A percentile compares a stretch with the other conserved stretches of the same genome.
These are phyloP conservation scores for Colletotrichum somersetense DNA, from an alignment of 2,329 filamentous ascomycete genomes.

Conservation along the genomic window DNA sequence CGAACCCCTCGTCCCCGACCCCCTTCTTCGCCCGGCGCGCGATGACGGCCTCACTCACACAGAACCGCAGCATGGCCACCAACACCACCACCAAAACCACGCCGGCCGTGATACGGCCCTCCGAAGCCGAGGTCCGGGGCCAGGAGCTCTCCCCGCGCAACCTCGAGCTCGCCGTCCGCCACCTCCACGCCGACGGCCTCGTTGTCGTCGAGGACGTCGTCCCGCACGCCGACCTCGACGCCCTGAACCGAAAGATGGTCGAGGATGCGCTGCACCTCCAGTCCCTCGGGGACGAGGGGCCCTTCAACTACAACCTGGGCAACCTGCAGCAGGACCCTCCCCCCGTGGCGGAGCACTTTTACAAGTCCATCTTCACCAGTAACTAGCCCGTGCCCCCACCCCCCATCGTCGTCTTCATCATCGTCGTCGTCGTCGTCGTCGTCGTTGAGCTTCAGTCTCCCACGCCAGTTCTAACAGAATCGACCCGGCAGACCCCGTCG, in stretches of 20 bases:
- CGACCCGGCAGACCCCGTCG: conserved; percentile 60
- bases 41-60: conserved; percentile 27
- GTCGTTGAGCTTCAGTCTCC: neutral
- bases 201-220: conserved; percentile 68
- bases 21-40: neutral
- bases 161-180: conserved; percentile 66
- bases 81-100: neutral
- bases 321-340: conserved; percentile 74
- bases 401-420: too few species aligned
- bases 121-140: conserved; percentile 42
- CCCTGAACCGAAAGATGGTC: conserved; percentile 70
- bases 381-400: conserved; percentile 32
- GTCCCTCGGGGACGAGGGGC: conserved; percentile 63
- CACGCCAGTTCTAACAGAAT: neutral
- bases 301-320: conserved; percentile 73
- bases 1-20: neutral
- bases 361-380: conserved; percentile 67
- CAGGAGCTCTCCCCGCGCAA: conserved; percentile 58
- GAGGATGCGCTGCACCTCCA: conserved; percentile 67
- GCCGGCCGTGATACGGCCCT: conserved; percentile 51
- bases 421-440: neutral
- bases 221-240: conserved; percentile 63
- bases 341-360: conserved; percentile 62
- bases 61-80: conserved; percentile 11
- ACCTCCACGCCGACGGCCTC: conserved; percentile 66